A percentile compares a stretch with the other conserved stretches of the same genome.
Evolutionary conservation across 2,329 filamentous ascomycete species (phyloP).

Genomic region (Stachybotrys chlorohalonatus): DNA sequence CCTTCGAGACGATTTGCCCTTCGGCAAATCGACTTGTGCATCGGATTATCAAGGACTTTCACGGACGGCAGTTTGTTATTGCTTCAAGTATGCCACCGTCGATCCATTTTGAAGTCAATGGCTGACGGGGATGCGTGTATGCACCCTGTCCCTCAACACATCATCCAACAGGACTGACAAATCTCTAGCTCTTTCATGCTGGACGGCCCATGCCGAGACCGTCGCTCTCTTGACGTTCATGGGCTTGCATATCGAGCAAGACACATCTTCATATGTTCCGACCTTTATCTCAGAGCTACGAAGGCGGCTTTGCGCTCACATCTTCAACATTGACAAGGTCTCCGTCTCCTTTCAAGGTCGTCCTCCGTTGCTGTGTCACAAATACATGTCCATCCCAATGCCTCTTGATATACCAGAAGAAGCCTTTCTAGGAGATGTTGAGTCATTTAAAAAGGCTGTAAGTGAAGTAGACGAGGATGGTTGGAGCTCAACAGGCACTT

Average conservation of each 20-base stretch:
- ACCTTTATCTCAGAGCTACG: slow-evolving; percentile 24
- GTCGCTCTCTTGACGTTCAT: slow-evolving; percentile 26
- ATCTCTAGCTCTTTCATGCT: slow-evolving; percentile 22
- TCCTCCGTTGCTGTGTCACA: slow-evolving; percentile 41
- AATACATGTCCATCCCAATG: slow-evolving; percentile 43
- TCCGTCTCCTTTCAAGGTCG: slow-evolving; percentile 42
- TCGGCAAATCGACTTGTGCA: slow-evolving; percentile 14
- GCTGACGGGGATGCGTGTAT: slow-evolving; percentile 29
- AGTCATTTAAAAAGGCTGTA: slow-evolving; percentile 9
- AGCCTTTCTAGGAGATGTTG: slow-evolving; percentile 33
- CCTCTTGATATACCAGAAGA: slow-evolving; percentile 46
- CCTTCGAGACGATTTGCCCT: slow-evolving; percentile 6
- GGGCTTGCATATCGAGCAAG: slow-evolving; percentile 19
- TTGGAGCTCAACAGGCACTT: slow-evolving; percentile 37
- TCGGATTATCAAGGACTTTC: slow-evolving; percentile 18
- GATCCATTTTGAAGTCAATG: slow-evolving; percentile 25
- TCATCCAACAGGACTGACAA: not conserved
- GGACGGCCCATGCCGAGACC: slow-evolving; percentile 26
- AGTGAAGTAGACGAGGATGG: slow-evolving; percentile 35
- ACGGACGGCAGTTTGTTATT: slow-evolving; percentile 25
- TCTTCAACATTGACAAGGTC: slow-evolving; percentile 40
- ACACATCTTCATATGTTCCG: slow-evolving; percentile 16
- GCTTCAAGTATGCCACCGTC: slow-evolving; percentile 24
- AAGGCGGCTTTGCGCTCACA: slow-evolving; percentile 20
- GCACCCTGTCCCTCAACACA: not conserved